These are phyloP conservation scores for Cercospora sp. DNA, from an alignment of 2,329 filamentous ascomycete species.

Conservation along the genomic window DNA sequence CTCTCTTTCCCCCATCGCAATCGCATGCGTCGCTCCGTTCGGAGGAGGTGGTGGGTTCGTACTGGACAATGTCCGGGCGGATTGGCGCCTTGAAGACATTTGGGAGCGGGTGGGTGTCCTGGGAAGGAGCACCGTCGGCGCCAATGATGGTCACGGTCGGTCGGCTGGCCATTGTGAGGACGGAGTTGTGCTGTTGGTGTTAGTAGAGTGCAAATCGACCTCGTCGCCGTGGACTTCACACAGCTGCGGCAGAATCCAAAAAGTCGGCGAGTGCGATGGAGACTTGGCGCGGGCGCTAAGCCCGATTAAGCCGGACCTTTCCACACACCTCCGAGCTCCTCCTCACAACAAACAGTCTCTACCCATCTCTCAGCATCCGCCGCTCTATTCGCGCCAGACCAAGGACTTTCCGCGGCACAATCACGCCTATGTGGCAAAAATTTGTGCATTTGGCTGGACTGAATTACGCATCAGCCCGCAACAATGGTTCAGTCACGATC, in stretches of 20 bases:
- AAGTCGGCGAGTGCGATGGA: slow-evolving; percentile 8
- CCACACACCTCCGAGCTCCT: not conserved
- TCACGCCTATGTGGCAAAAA: not conserved
- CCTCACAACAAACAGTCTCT: not conserved
- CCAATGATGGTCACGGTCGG: slow-evolving; percentile 97
- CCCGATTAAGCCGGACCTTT: not conserved
- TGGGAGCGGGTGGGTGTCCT: slow-evolving; percentile 86
- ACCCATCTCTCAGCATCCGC: not conserved
- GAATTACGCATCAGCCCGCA: not conserved
- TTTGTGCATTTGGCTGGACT: not conserved
- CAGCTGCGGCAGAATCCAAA: slow-evolving; percentile 8
- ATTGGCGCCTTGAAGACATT: slow-evolving; percentile 97
- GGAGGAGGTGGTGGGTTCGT: slow-evolving; percentile 47
- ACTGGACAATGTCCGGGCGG: slow-evolving; percentile 98
- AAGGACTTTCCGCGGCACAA: not conserved
- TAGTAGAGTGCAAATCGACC: slow-evolving; percentile 15
- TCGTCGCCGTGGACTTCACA: slow-evolving; percentile 6
- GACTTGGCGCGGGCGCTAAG: slow-evolving; percentile 7
- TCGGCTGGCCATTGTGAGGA: slow-evolving; percentile 77
- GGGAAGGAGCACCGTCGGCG: slow-evolving; percentile 90
- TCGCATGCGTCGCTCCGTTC: slow-evolving; percentile 11
- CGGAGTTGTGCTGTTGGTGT: slow-evolving; percentile 18
- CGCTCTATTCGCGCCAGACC: not conserved
- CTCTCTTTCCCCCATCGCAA: not conserved
- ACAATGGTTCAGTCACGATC: not conserved